phyloP scores from a whole-genome alignment of 2,329 filamentous ascomycete genomes.

The Mycosphaerella arachidis region DNA sequence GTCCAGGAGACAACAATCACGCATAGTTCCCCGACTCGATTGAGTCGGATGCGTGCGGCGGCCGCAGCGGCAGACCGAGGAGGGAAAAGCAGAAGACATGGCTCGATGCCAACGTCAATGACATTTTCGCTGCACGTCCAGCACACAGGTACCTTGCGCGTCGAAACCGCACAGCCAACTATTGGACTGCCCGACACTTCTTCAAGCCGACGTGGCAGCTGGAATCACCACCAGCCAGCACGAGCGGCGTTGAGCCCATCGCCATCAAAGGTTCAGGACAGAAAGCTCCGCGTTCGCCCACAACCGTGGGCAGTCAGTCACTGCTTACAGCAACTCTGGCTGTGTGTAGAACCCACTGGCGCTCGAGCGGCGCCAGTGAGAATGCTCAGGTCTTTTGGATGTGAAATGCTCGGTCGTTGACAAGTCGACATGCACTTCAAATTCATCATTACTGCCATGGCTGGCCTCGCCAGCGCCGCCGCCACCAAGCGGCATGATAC shows the following conservation, averaged over 20 bases:
- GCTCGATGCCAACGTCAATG: no score
- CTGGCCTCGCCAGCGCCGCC: no score
- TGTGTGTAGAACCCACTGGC: background rate
- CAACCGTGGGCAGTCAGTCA: no score
- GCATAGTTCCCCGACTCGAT: background rate
- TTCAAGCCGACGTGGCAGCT: no score
- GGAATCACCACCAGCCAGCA: no score
- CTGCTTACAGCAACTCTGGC: background rate
- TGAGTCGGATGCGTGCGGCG: background rate
- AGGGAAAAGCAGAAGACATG: background rate
- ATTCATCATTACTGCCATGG: no score
- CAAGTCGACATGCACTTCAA: no score
- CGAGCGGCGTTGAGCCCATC: no score
- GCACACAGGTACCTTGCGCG: background rate
- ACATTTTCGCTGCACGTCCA: background rate
- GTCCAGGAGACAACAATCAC: background rate
- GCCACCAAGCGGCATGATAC: no score
- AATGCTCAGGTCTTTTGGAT: background rate
- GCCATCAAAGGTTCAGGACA: no score
- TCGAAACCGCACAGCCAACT: background rate
- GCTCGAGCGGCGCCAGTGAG: background rate
- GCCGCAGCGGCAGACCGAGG: background rate
- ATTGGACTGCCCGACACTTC: background rate
- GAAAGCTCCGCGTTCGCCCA: no score
- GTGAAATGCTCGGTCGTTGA: background rate